phyloP scores from a whole-genome alignment of 2,329 filamentous ascomycete genomes.

The Paraphoma chrysanthemicola region DNA sequence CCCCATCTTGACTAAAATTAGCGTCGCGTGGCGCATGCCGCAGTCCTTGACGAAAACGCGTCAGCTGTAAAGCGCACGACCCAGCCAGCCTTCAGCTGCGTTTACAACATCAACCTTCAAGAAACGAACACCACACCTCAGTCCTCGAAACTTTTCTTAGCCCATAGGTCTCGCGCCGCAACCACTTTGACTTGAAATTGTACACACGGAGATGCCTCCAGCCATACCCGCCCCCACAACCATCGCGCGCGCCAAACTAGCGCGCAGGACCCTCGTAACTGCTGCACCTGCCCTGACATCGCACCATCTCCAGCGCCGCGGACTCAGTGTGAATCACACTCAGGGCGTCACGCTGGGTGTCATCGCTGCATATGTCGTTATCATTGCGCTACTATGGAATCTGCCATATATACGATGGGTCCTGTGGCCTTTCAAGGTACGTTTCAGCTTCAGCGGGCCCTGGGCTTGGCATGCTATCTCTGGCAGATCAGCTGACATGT shows the following conservation, averaged over 20 bases:
- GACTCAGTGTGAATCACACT: conserved; percentile 69
- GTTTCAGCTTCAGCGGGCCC: conserved; percentile 5
- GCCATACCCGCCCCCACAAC: conserved; percentile 15
- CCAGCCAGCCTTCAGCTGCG: conserved; percentile 6
- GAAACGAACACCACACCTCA: no score
- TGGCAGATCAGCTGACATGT: neutral
- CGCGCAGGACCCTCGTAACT: conserved; percentile 34
- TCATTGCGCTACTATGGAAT: conserved; percentile 81
- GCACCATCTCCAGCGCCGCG: conserved; percentile 56
- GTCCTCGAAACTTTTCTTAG: neutral
- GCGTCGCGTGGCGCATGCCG: conserved; percentile 33
- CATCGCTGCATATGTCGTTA: conserved; percentile 74
- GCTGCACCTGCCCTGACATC: conserved; percentile 34
- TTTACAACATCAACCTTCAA: neutral
- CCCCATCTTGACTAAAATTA: conserved; percentile 18
- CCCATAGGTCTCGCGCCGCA: no score
- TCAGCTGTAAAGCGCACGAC: conserved; percentile 16
- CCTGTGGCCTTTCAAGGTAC: conserved; percentile 81
- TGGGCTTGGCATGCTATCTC: neutral
- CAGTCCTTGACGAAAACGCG: conserved; percentile 17
- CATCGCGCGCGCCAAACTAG: conserved; percentile 28
- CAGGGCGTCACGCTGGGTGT: conserved; percentile 75
- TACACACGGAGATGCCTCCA: conserved; percentile 26
- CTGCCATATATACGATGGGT: conserved; percentile 76
- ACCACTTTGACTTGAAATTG: no score